Percentiles rank a stretch among this genome's conserved stretches.
Conservation (phyloP, 1,139 yeast genomes). For the Geotrichum reessii region DNA sequence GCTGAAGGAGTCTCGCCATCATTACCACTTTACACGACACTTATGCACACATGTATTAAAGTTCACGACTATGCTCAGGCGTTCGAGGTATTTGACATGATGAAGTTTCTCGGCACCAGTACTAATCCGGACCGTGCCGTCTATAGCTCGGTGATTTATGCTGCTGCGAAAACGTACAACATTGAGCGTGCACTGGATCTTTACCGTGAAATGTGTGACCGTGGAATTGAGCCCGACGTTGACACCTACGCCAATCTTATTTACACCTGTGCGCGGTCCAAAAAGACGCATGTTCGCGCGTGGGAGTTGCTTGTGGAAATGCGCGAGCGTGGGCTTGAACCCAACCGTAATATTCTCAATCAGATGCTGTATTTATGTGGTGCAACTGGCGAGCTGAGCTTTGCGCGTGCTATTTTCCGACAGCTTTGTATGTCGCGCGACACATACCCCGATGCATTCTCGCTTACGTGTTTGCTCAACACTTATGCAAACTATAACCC, state of each 20-base stretch:
- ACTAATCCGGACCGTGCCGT: constrained; percentile 63
- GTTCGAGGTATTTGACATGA: constrained; percentile 67
- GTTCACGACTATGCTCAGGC: constrained; percentile 53
- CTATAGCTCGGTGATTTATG: constrained; percentile 64
- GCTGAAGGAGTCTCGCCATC: constrained; percentile 48
- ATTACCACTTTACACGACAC: constrained; percentile 53
- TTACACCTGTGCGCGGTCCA: constrained; percentile 60
- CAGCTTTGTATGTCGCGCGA: constrained; percentile 44
- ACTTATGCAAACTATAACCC: constrained; percentile 35
- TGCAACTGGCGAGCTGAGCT: constrained; percentile 68
- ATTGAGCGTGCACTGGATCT: constrained; percentile 72
- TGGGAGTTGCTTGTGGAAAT: constrained; percentile 78
- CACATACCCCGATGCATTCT: constrained; percentile 32
- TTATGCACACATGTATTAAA: constrained; percentile 62
- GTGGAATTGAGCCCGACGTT: constrained; percentile 37
- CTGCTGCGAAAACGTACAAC: constrained; percentile 57
- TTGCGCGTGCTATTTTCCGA: constrained; percentile 66
- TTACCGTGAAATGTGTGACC: constrained; percentile 58
- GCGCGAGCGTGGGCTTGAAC: constrained; percentile 43
- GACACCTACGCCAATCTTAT: constrained; percentile 62
- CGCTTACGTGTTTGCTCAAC: constrained; percentile 31
- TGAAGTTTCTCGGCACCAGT: constrained; percentile 67
- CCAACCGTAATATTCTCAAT: constrained; percentile 51
- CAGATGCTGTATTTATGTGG: constrained; percentile 70
- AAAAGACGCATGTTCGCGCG: constrained; percentile 48